phyloP scores from a whole-genome alignment of 2,329 filamentous ascomycete genomes.

The Neoascochyta sp. region DNA sequence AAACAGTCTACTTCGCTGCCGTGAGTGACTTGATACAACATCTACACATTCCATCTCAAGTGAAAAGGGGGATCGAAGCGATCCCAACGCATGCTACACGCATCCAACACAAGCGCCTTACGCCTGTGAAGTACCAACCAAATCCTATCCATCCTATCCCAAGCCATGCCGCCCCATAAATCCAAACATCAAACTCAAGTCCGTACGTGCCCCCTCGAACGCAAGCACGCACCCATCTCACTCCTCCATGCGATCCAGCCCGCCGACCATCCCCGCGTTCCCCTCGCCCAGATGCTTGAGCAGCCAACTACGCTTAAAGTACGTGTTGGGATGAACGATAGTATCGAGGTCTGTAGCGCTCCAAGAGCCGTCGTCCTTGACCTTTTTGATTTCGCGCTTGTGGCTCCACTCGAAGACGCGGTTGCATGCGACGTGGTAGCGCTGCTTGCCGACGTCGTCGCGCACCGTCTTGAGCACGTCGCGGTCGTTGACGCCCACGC shows the following conservation, averaged over 20 bases:
- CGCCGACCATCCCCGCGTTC: slow-evolving; percentile 30
- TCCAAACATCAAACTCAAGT: no score
- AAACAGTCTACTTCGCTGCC: no score
- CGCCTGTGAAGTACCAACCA: no score
- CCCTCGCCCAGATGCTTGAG: slow-evolving; percentile 69
- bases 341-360: slow-evolving; percentile 75
- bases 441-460: slow-evolving; percentile 82
- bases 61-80: no score
- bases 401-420: slow-evolving; percentile 88
- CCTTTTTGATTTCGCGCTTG: slow-evolving; percentile 55
- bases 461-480: slow-evolving; percentile 75
- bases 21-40: no score
- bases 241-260: slow-evolving; percentile 35
- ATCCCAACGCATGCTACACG: no score
- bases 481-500: slow-evolving; percentile 74
- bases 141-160: no score
- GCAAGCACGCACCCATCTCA: slow-evolving; percentile 8
- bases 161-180: no score
- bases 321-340: slow-evolving; percentile 95
- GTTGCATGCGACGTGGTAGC: slow-evolving; percentile 95
- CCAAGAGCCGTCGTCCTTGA: slow-evolving; percentile 49
- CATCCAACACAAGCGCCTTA: no score
- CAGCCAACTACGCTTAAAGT: slow-evolving; percentile 91
- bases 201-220: no score
- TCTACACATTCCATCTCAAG: no score